These are phyloP conservation scores for Esteya vermicola DNA, from an alignment of 2,329 filamentous ascomycete species.

Conservation along the genomic window DNA sequence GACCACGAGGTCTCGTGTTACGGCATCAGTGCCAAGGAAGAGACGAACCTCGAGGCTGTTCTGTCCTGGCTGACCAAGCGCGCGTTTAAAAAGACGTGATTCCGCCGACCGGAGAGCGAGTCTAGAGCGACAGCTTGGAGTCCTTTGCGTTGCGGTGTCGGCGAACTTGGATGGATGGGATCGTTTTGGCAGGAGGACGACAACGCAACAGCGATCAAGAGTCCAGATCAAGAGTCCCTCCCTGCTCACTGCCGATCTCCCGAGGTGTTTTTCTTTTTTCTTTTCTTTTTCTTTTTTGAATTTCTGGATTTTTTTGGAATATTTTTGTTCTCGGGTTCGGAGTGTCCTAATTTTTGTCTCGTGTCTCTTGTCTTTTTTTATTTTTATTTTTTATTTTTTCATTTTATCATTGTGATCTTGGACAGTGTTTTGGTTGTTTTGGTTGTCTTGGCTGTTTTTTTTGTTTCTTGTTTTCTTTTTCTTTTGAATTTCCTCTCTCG, in stretches of 20 bases:
- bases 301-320: neutral
- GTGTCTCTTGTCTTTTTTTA: neutral
- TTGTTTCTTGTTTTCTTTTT: neutral
- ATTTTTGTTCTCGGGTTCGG: neutral
- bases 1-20: constrained; percentile 96
- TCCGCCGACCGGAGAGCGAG: neutral
- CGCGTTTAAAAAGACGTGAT: constrained; percentile 40
- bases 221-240: too few relatives aligned
- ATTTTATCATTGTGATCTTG: too few relatives aligned
- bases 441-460: neutral
- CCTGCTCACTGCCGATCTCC: too few relatives aligned
- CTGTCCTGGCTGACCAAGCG: constrained; percentile 92
- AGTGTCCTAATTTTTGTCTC: neutral
- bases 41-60: constrained; percentile 95
- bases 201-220: neutral
- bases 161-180: too few relatives aligned
- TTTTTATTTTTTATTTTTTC: neutral
- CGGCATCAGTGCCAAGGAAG: constrained; percentile 95
- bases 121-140: neutral
- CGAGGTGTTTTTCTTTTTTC: neutral
- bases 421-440: neutral
- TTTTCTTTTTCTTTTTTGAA: neutral
- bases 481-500: neutral
- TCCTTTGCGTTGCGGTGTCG: too few relatives aligned
- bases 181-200: neutral